phyloP scores from a whole-genome alignment of 73 alveolate genomes.

The Paramecium bursaria region DNA sequence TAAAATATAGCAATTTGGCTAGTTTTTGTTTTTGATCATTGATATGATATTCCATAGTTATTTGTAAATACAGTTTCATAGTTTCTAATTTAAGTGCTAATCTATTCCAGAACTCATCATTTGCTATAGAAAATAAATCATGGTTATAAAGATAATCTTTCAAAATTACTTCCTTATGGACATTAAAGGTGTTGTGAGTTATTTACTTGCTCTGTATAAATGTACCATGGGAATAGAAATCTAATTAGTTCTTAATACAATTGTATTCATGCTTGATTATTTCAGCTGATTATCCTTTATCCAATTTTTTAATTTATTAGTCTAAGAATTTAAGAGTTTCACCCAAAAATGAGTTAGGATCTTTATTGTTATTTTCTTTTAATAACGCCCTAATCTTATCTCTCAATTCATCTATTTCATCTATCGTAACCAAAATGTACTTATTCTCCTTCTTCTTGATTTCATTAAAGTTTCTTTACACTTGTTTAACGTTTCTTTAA shows the following conservation, averaged over 20 bases:
- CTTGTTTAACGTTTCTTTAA: slow-evolving; percentile 15
- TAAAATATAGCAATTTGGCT: too few relatives aligned
- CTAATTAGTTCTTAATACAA: not conserved
- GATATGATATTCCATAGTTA: not conserved
- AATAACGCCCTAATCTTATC: slow-evolving; percentile 8
- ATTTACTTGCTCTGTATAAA: too few relatives aligned
- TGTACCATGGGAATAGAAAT: not conserved
- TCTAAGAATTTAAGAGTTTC: not conserved
- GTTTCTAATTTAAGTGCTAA: not conserved
- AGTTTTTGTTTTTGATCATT: too few relatives aligned
- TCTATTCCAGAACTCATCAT: not conserved
- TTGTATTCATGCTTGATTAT: not conserved
- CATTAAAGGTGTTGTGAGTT: too few relatives aligned
- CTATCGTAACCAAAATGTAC: not conserved
- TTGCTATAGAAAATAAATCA: not conserved
- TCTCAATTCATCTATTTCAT: not conserved
- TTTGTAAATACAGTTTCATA: not conserved
- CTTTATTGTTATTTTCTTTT: not conserved
- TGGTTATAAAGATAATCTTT: not conserved
- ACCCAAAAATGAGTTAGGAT: not conserved
- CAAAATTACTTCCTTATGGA: not conserved
- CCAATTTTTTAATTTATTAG: not conserved
- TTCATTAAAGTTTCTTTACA: not conserved
- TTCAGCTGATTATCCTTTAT: not conserved
- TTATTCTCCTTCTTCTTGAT: slow-evolving; percentile 23